These are phyloP conservation scores for Aspergillus panamensis DNA, from an alignment of 495 filamentous ascomycete species.

Conservation along the genomic window DNA sequence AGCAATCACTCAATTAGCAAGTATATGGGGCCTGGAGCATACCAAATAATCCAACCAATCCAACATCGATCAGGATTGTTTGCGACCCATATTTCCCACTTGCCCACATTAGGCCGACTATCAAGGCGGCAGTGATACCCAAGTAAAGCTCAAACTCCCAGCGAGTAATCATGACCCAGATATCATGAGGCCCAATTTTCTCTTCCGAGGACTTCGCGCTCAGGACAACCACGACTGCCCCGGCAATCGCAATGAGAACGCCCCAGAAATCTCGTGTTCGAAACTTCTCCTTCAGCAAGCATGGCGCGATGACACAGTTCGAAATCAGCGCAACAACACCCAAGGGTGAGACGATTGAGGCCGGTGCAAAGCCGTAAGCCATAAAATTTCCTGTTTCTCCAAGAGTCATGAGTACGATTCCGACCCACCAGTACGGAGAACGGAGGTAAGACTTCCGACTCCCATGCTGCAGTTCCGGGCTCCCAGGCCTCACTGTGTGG, in stretches of 20 bases:
- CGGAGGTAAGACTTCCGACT: constrained; percentile 67
- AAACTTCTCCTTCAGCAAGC: constrained; percentile 86
- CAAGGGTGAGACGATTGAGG: constrained; percentile 94
- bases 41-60: constrained; percentile 91
- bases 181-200: constrained; percentile 85
- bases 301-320: constrained; percentile 93
- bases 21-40: constrained; percentile 23
- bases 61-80: constrained; percentile 90
- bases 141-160: constrained; percentile 92
- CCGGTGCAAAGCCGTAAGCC: constrained; percentile 97
- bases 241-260: constrained; percentile 76
- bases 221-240: constrained; percentile 89
- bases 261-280: constrained; percentile 83
- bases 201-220: constrained; percentile 87
- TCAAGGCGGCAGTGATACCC: constrained; percentile 67
- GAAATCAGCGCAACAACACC: constrained; percentile 93
- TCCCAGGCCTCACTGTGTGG: constrained; percentile 34
- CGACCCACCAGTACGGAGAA: constrained; percentile 94
- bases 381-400: constrained; percentile 96
- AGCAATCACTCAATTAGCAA: constrained; percentile 24
- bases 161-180: constrained; percentile 82
- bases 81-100: constrained; percentile 75
- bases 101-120: constrained; percentile 71
- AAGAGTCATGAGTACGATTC: constrained; percentile 85
- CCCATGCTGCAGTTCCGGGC: constrained; percentile 28